Evolutionary conservation across 2,329 filamentous ascomycete species (phyloP), one percentile per base, ranked within the genome.

Genomic region (Gaeumannomyces tritici): DNA sequence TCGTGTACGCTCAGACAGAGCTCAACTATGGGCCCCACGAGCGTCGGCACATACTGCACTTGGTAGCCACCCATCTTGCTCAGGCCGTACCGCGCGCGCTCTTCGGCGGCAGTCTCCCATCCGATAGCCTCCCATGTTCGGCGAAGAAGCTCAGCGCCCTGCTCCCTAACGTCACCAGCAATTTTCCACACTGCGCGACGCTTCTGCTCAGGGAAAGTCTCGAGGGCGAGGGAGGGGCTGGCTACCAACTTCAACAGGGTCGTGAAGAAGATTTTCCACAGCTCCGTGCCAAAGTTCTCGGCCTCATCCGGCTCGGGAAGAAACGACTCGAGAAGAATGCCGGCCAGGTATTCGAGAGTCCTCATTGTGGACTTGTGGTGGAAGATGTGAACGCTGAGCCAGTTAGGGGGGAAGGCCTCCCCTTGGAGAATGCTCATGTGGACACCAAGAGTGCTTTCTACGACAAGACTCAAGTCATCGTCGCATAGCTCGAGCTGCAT

Each of bases 141-240:
- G 64, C 89, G 86, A 42, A 99, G 79, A 11, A 99, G 80, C 60
- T 93, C 90, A 4, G 95, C 93, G 21, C 96, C 95, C 66, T 91
- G 84, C 73, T 98, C 93, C 62, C 95, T 85, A 60, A 99, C 91
- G 75, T 99, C 96, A 7, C 95, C 95, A 4, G 93, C 95, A 71
- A 99, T 97, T 77, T 98, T 99, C 95, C 96, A 99, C 1, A 98
- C 93, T 0, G 95, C 93, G 62, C 95, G 82, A 57, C 95, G 83
- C 77, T 98, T 99, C 76, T 99, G 95, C 73, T 99, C 96, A 0
- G 95, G 92, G 71, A 97, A 98, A 0, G 93, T 96, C 72, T 99
- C 95, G 51, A 99, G 82, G 0, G 95, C 93, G 26, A 99, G 82
- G 0, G 89, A 90, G 47, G 93, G 87, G 70, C 92, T 97, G 6